Evolutionary conservation across 352 stramenopile genomes (phyloP).

Genomic region (Globisporangium sylvaticum): DNA sequence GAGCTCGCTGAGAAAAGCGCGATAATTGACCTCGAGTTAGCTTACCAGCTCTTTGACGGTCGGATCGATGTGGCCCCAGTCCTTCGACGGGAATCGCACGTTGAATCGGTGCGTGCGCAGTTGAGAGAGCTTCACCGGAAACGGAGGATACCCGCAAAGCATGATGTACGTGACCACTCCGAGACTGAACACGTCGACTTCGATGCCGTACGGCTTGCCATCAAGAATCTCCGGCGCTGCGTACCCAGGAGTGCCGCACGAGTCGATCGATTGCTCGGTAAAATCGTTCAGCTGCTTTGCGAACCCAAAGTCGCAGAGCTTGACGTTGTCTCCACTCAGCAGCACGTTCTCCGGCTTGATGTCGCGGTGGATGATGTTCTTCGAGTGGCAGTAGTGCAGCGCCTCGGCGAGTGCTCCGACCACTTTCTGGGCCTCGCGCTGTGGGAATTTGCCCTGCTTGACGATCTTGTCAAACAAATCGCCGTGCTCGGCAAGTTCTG

Average conservation of each 20-base stretch:
- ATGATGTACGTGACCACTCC: slow-evolving; percentile 89
- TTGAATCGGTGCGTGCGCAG: slow-evolving; percentile 80
- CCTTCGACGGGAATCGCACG: slow-evolving; percentile 77
- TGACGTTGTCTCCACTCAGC: slow-evolving; percentile 67
- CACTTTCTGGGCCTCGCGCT: slow-evolving; percentile 65
- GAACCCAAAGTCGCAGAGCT: slow-evolving; percentile 87
- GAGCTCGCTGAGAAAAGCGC: background rate
- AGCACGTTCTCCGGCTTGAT: slow-evolving; percentile 90
- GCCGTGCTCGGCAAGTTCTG: slow-evolving; percentile 93
- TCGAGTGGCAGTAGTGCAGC: slow-evolving; percentile 90
- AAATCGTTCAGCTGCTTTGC: slow-evolving; percentile 58
- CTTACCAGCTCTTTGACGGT: slow-evolving; percentile 63
- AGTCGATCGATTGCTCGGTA: slow-evolving; percentile 69
- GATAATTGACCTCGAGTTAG: background rate
- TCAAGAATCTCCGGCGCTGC: slow-evolving; percentile 82
- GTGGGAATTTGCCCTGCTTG: slow-evolving; percentile 71
- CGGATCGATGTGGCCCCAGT: slow-evolving; percentile 59
- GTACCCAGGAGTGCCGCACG: slow-evolving; percentile 82
- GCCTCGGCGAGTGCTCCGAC: slow-evolving; percentile 78
- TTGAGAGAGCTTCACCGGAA: slow-evolving; percentile 86
- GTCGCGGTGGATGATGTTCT: slow-evolving; percentile 89
- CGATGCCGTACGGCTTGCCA: slow-evolving; percentile 72
- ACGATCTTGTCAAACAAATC: slow-evolving; percentile 87
- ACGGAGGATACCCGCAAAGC: slow-evolving; percentile 83
- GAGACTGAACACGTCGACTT: slow-evolving; percentile 88